phyloP scores from a whole-genome alignment of 768 basidiomycete genomes.

The Solioccasus polychromus region DNA sequence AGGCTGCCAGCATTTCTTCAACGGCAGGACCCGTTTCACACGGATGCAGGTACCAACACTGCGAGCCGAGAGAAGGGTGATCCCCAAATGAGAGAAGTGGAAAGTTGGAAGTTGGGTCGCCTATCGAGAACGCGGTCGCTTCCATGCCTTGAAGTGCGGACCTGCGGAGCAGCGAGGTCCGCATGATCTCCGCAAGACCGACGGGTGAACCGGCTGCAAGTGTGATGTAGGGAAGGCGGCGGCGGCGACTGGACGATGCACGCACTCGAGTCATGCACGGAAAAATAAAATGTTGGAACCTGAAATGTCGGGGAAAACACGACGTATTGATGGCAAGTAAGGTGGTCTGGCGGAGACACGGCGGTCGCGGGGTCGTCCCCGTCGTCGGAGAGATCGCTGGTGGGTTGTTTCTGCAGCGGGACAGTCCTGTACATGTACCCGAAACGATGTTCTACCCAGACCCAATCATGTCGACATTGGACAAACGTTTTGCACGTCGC shows the following conservation, averaged over 20 bases:
- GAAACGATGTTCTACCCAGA: constrained; percentile 56
- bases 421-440: constrained; percentile 48
- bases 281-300: constrained; percentile 85
- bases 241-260: constrained; percentile 23
- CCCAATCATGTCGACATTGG: constrained; percentile 45
- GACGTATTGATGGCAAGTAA: constrained; percentile 62
- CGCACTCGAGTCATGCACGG: constrained; percentile 65
- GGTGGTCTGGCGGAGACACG: constrained; percentile 23
- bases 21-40: constrained; percentile 72
- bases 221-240: constrained; percentile 14
- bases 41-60: constrained; percentile 87
- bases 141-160: constrained; percentile 42
- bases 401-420: constrained; percentile 18
- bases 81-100: constrained; percentile 86
- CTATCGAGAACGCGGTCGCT: constrained; percentile 53
- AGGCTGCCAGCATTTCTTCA: constrained; percentile 61
- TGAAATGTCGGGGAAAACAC: constrained; percentile 77
- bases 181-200: constrained; percentile 50
- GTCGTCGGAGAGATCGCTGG: constrained; percentile 15
- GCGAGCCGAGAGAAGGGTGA: constrained; percentile 71
- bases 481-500: constrained; percentile 53
- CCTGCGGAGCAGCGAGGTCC: constrained; percentile 58
- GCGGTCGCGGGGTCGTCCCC: constrained; percentile 42
- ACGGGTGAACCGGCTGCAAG: constrained; percentile 63
- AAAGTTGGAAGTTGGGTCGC: constrained; percentile 50